Conservation (phyloP, 306 rosid species). For the Malus domestica region ASM211411v1 NC_041801.1:13715001-13715500, state of each 20-base stretch:
- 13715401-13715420: slow-evolving; percentile 36
- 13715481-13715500: slow-evolving; percentile 7
- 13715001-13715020: too few relatives aligned
- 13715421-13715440: slow-evolving; percentile 27
- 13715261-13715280: slow-evolving; percentile 81
- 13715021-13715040: too few relatives aligned
- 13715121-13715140: too few relatives aligned
- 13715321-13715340: slow-evolving; percentile 21
- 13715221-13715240: background rate
- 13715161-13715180: too few relatives aligned
- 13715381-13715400: slow-evolving; percentile 1
- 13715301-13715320: slow-evolving; percentile 24
- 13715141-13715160: too few relatives aligned
- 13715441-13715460: slow-evolving; percentile 35
- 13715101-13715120: too few relatives aligned
- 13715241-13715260: slow-evolving; percentile 75
- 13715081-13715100: background rate
- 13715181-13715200: too few relatives aligned
- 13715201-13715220: background rate
- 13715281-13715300: slow-evolving; percentile 42
- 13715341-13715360: slow-evolving; percentile 34
- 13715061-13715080: background rate
- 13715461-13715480: slow-evolving; percentile 15
- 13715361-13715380: slow-evolving; percentile 27
- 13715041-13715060: background rate